Evolutionary conservation across 345 rosid species (phyloP).

Genomic region (Garcia nutans): DNA sequence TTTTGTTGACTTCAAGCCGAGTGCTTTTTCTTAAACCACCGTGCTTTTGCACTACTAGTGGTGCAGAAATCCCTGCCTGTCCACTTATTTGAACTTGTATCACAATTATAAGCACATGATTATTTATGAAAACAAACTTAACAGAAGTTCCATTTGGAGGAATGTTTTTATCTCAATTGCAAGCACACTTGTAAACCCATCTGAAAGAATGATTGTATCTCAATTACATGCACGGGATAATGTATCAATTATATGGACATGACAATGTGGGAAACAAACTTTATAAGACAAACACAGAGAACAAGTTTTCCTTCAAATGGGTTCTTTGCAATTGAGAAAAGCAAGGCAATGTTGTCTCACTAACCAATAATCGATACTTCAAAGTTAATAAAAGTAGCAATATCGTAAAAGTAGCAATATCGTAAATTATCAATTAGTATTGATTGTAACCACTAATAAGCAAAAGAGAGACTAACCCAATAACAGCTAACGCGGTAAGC

Average conservation of each 20-base stretch:
- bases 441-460: background rate
- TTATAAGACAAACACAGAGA: background rate
- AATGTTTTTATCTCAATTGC: no score
- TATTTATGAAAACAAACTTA: background rate
- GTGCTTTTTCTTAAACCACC: background rate
- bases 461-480: constrained; percentile 60
- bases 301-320: constrained; percentile 10
- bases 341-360: background rate
- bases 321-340: constrained; percentile 2
- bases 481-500: constrained; percentile 57
- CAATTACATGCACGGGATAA: no score
- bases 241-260: no score
- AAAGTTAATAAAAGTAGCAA: background rate
- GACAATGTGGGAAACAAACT: background rate
- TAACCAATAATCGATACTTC: background rate
- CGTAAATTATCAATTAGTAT: no score
- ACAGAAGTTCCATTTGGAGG: background rate
- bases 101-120: background rate
- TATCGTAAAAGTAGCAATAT: background rate
- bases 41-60: background rate
- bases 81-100: background rate
- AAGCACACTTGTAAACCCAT: no score
- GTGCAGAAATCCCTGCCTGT: background rate
- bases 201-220: no score
- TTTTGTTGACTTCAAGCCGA: constrained; percentile 5